A percentile compares a stretch with the other conserved stretches of the same genome.
Conservation (phyloP, 108 stramenopile species). For the Nitzschia palea region DNA sequence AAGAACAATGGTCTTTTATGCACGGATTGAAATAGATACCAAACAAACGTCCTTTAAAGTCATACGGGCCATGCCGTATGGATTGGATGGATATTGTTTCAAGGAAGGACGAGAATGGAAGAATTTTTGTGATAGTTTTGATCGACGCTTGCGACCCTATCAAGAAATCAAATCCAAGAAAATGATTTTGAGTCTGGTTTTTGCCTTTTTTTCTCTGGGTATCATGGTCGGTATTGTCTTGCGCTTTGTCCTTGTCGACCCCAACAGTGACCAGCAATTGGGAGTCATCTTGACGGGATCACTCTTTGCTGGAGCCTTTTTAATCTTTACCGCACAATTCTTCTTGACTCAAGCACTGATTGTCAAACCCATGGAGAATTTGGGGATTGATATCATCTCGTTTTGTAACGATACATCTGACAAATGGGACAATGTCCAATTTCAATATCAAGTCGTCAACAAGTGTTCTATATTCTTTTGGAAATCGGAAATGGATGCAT, state of each 20-base stretch:
- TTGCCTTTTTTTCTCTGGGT: constrained; percentile 14
- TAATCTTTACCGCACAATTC: constrained; percentile 16
- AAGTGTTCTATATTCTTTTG: constrained; percentile 20
- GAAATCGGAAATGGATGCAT: constrained; percentile 23
- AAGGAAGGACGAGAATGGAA: constrained; percentile 5
- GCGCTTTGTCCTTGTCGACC: constrained; percentile 12
- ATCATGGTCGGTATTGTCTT: constrained; percentile 19
- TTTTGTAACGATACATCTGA: constrained; percentile 10
- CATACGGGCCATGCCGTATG: constrained; percentile 6
- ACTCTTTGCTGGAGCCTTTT: constrained; percentile 12
- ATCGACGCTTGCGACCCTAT: constrained; percentile 10
- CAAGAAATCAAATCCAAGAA: constrained; percentile 25
- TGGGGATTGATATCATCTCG: background rate
- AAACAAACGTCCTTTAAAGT: constrained; percentile 7
- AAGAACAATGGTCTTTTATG: constrained; percentile 16
- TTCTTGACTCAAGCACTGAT: constrained; percentile 18
- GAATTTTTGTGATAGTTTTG: constrained; percentile 23
- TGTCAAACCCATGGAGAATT: constrained; percentile 2
- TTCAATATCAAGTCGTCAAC: constrained; percentile 14
- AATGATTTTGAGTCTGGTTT: constrained; percentile 18
- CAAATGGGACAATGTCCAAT: constrained; percentile 21
- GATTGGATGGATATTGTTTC: constrained; percentile 22
- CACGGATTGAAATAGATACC: constrained; percentile 18
- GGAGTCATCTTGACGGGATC: constrained; percentile 1
- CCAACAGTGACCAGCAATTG: constrained; percentile 3